These are phyloP conservation scores for Eucalyptus curtisii DNA, from an alignment of 345 rosid species.

Conservation along the genomic window DNA sequence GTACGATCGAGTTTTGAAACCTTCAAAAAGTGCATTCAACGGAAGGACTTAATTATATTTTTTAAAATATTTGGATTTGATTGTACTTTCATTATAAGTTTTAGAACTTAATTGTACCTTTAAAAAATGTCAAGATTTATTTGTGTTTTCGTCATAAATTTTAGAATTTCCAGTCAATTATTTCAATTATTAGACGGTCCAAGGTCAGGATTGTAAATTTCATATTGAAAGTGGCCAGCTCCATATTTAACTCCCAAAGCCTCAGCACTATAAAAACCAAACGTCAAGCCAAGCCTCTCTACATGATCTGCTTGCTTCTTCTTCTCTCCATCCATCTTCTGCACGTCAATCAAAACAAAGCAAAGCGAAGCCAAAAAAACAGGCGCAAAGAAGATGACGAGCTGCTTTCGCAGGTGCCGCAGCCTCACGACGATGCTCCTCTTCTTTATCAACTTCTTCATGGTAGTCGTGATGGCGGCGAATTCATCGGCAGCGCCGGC, in stretches of 20 bases:
- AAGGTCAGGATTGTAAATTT: neutral
- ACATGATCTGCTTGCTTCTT: neutral
- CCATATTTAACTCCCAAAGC: neutral
- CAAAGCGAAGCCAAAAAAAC: neutral
- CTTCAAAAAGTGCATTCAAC: fast-evolving
- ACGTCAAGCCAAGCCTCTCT: neutral
- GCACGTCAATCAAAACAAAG: neutral
- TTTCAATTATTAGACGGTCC: neutral
- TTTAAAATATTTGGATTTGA: neutral
- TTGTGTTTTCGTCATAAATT: no score
- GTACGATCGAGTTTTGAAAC: fast-evolving
- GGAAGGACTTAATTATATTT: fast-evolving
- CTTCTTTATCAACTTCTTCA: neutral
- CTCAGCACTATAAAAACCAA: neutral
- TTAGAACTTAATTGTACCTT: no score
- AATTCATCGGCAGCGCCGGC: neutral
- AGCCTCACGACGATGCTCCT: neutral
- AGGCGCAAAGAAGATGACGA: slow-evolving; percentile 31
- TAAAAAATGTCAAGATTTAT: no score
- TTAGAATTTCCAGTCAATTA: no score
- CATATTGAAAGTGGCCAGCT: neutral
- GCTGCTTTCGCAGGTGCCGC: slow-evolving; percentile 12
- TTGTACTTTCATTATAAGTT: no score
- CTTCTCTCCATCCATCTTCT: neutral
- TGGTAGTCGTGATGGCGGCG: neutral